These are phyloP conservation scores for Tuber borchii DNA, from an alignment of 495 filamentous ascomycete species.

Conservation along the genomic window DNA sequence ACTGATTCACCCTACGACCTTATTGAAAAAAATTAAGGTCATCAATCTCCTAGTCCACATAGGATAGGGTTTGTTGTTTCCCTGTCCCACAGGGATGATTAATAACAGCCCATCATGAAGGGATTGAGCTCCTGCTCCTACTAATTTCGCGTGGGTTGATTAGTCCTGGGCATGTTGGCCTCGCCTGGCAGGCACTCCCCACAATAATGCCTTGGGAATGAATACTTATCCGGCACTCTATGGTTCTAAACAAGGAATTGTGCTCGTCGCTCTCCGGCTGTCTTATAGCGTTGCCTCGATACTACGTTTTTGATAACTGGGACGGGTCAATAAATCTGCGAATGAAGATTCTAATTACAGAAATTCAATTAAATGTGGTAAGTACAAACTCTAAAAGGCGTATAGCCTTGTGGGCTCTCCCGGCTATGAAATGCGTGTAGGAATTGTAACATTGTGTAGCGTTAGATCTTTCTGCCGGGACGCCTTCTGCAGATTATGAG, in stretches of 20 bases:
- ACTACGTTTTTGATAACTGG: not conserved
- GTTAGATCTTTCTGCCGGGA: not conserved
- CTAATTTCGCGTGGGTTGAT: not conserved
- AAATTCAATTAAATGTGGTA: not conserved
- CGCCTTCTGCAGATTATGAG: not conserved
- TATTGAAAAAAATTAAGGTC: not conserved
- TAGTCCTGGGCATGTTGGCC: not conserved
- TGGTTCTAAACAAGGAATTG: not conserved
- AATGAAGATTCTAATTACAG: not conserved
- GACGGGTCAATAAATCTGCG: not conserved
- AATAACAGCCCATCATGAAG: not conserved
- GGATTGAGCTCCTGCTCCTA: too few relatives aligned
- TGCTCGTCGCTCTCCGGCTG: not conserved
- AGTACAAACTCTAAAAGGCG: not conserved
- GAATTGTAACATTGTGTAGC: not conserved
- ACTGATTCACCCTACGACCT: not conserved
- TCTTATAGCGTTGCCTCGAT: not conserved
- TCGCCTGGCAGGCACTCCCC: not conserved
- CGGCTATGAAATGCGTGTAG: not conserved
- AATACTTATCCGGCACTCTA: not conserved
- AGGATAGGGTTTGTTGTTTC: not conserved
- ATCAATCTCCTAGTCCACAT: not conserved
- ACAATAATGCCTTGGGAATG: not conserved
- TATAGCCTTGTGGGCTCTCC: not conserved
- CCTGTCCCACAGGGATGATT: not conserved